phyloP scores from a whole-genome alignment of 169 alveolate species.

The Eimeria maxima region DNA sequence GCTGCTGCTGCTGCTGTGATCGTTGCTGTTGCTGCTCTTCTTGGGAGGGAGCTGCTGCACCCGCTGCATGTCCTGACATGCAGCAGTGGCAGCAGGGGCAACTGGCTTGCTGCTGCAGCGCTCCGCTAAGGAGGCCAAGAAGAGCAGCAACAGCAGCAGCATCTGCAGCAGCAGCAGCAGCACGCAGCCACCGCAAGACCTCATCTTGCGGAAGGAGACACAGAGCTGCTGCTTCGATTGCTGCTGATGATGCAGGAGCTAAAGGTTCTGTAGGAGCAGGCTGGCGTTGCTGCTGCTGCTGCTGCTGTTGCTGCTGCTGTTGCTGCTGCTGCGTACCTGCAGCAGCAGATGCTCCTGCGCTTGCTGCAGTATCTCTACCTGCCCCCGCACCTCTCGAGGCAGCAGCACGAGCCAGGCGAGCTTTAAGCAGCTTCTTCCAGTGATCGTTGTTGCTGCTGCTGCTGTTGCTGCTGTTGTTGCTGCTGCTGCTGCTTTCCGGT shows the following conservation, averaged over 20 bases:
- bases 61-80: background rate
- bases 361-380: background rate
- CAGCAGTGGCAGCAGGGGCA: slow-evolving; percentile 64
- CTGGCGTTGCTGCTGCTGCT: slow-evolving; percentile 44
- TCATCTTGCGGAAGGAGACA: slow-evolving; percentile 40
- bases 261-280: background rate
- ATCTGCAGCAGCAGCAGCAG: slow-evolving; percentile 57
- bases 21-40: background rate
- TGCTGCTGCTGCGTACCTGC: slow-evolving; percentile 14
- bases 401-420: slow-evolving; percentile 47
- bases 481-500: background rate
- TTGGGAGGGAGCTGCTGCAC: background rate
- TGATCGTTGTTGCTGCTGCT: slow-evolving; percentile 21
- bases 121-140: slow-evolving; percentile 54
- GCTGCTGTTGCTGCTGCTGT: slow-evolving; percentile 61
- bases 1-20: background rate
- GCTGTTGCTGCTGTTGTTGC: slow-evolving; percentile 62
- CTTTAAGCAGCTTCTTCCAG: slow-evolving; percentile 56
- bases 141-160: slow-evolving; percentile 71
- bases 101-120: slow-evolving; percentile 35
- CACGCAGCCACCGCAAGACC: slow-evolving; percentile 56
- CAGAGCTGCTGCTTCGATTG: slow-evolving; percentile 44
- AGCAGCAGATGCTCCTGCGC: slow-evolving; percentile 21
- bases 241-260: slow-evolving; percentile 9
- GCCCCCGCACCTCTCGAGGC: slow-evolving; percentile 32